A percentile compares a stretch with the other conserved stretches of the same genome.
phyloP scores from a whole-genome alignment of 768 basidiomycete genomes.

The Suillus hirtellus region DNA sequence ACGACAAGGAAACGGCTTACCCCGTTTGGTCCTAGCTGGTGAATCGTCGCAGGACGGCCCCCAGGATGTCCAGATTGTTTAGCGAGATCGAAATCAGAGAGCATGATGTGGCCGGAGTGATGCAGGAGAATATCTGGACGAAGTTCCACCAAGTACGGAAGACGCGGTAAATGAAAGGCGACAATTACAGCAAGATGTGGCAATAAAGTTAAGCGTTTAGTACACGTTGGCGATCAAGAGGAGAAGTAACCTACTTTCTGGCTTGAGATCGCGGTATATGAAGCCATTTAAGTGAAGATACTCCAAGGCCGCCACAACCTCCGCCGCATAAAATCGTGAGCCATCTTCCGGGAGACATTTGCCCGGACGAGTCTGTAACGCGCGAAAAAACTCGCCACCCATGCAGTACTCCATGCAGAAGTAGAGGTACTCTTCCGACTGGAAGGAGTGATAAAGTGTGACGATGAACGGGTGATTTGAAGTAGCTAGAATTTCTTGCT shows the following conservation, averaged over 20 bases:
- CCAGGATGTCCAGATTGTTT: conserved; percentile 90
- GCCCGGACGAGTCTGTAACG: conserved; percentile 92
- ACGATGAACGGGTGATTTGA: conserved; percentile 99
- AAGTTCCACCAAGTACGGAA: conserved; percentile 13
- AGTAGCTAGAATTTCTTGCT: conserved; percentile 98
- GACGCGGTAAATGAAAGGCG: conserved; percentile 1
- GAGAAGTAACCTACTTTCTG: conserved; percentile 78
- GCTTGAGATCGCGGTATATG: conserved; percentile 98
- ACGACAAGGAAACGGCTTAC: conserved; percentile 44
- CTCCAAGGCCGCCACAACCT: conserved; percentile 96
- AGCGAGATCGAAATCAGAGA: conserved; percentile 98
- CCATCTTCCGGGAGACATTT: conserved; percentile 96
- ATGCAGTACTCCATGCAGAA: conserved; percentile 99
- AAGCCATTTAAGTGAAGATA: conserved; percentile 99
- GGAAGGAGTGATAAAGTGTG: conserved; percentile 98
- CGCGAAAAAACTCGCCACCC: conserved; percentile 98
- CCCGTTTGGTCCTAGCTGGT: conserved; percentile 84
- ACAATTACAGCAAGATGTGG: conserved; percentile 9
- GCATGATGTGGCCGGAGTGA: conserved; percentile 98
- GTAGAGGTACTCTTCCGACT: conserved; percentile 96
- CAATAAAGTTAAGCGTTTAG: conserved; percentile 13
- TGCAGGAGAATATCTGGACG: conserved; percentile 90
- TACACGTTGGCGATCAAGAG: conserved; percentile 9
- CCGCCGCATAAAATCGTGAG: conserved; percentile 96
- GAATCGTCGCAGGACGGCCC: conserved; percentile 84